These are phyloP conservation scores for Otatea glauca DNA, from an alignment of 176 grass and related monocot species.

Conservation along the genomic window DNA sequence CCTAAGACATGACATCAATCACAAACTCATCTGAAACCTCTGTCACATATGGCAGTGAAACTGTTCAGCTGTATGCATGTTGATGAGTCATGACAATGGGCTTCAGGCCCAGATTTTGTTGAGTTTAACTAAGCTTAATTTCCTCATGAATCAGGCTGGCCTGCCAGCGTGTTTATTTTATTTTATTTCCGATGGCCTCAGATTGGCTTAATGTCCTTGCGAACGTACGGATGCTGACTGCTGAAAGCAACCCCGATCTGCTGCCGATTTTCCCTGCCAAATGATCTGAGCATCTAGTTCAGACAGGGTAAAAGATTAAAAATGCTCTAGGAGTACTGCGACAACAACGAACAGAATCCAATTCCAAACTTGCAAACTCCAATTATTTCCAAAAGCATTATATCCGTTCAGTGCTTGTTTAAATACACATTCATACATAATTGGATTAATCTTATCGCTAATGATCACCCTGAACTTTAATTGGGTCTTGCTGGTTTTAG, in stretches of 20 bases:
- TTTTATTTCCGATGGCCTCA: neutral
- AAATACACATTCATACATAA: neutral
- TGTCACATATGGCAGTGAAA: neutral
- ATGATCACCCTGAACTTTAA: neutral
- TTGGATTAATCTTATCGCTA: neutral
- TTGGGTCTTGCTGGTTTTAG: neutral
- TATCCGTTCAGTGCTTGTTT: no score
- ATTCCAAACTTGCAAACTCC: no score
- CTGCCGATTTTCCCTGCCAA: neutral
- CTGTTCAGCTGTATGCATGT: neutral
- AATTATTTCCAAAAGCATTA: no score
- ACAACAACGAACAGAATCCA: no score
- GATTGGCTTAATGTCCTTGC: neutral
- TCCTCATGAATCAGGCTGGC: neutral
- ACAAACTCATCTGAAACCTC: neutral
- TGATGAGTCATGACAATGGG: neutral
- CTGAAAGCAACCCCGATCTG: constrained; percentile 7
- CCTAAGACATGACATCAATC: neutral
- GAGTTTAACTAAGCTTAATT: neutral
- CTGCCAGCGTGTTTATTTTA: neutral
- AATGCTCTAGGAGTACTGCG: neutral
- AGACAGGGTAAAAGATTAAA: neutral
- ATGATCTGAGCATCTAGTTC: neutral
- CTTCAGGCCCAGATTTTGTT: neutral
- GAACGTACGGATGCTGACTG: neutral